Evolutionary conservation across 2,329 filamentous ascomycete genomes (phyloP).

Genomic region (Fusarium subtropicale): DNA sequence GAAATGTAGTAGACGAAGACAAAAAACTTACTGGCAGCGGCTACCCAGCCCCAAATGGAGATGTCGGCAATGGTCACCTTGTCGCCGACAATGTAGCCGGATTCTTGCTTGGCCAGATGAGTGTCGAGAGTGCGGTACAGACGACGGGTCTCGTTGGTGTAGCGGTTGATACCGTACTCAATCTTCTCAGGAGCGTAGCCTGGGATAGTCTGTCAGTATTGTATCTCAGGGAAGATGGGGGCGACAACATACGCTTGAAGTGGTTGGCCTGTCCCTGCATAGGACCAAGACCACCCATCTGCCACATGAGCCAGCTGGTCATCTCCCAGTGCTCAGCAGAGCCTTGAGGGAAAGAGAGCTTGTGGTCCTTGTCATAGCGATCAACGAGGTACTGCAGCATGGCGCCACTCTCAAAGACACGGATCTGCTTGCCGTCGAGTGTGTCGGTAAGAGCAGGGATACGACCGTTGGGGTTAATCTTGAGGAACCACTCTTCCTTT

Average conservation of each 20-base stretch:
- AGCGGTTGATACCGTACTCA: slow-evolving; percentile 83
- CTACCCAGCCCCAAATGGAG: slow-evolving; percentile 82
- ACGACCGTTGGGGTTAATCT: slow-evolving; percentile 92
- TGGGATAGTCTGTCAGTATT: slow-evolving; percentile 38
- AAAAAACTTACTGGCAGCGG: slow-evolving; percentile 61
- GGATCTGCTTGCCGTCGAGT: slow-evolving; percentile 79
- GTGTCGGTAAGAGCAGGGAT: slow-evolving; percentile 89
- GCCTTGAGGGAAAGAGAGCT: slow-evolving; percentile 81
- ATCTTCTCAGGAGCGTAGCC: slow-evolving; percentile 85
- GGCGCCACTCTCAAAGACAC: slow-evolving; percentile 84
- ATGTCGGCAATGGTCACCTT: slow-evolving; percentile 82
- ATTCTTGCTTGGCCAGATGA: slow-evolving; percentile 69
- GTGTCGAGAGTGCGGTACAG: slow-evolving; percentile 82
- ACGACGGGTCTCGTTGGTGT: slow-evolving; percentile 84
- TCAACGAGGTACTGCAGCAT: slow-evolving; percentile 88
- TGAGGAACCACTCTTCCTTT: slow-evolving; percentile 87
- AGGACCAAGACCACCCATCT: slow-evolving; percentile 83
- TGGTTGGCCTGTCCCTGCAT: slow-evolving; percentile 89
- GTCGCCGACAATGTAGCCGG: slow-evolving; percentile 74
- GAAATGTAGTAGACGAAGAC: no score
- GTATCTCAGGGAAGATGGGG: fast-evolving
- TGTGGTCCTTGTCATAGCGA: slow-evolving; percentile 83
- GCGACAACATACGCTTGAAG: slow-evolving; percentile 69
- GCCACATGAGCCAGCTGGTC: slow-evolving; percentile 81
- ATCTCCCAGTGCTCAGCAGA: slow-evolving; percentile 81